Evolutionary conservation across 2,329 filamentous ascomycete species (phyloP).

Genomic region (Cyclaneusma minus): DNA sequence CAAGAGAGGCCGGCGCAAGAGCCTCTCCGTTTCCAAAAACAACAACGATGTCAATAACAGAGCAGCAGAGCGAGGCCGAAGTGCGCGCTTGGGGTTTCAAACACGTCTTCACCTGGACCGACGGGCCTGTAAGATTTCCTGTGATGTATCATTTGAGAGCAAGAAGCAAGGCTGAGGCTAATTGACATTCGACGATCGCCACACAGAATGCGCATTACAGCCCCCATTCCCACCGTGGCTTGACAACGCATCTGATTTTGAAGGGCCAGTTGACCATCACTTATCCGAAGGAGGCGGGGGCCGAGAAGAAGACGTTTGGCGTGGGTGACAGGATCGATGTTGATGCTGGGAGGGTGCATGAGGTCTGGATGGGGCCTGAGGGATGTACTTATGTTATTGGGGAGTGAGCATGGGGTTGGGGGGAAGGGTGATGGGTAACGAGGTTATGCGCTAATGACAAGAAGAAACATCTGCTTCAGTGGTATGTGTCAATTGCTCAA

Average conservation of each 20-base stretch:
- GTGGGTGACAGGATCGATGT: slow-evolving; percentile 51
- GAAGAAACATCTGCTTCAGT: too few relatives aligned
- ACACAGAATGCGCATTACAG: slow-evolving; percentile 49
- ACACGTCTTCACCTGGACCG: slow-evolving; percentile 58
- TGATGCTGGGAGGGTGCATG: slow-evolving; percentile 44
- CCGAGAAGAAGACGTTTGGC: slow-evolving; percentile 40
- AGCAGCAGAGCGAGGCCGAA: slow-evolving; percentile 37
- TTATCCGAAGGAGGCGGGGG: slow-evolving; percentile 42
- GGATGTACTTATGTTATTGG: slow-evolving; percentile 57
- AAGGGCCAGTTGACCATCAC: slow-evolving; percentile 48
- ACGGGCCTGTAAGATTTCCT: slow-evolving; percentile 40
- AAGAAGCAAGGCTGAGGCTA: too few relatives aligned
- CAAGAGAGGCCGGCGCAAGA: too few relatives aligned
- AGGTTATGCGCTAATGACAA: too few relatives aligned
- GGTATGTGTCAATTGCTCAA: too few relatives aligned
- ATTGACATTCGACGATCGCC: background rate
- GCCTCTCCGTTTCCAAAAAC: too few relatives aligned
- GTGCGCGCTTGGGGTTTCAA: slow-evolving; percentile 55
- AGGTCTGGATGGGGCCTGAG: slow-evolving; percentile 51
- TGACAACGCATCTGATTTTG: slow-evolving; percentile 57
- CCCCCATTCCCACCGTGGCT: slow-evolving; percentile 46
- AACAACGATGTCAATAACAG: slow-evolving; percentile 17
- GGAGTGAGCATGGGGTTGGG: too few relatives aligned
- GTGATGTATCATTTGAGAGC: slow-evolving; percentile 2
- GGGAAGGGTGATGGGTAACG: too few relatives aligned